These are phyloP conservation scores for Penicillium manginii DNA, from an alignment of 495 filamentous ascomycete species.

Conservation along the genomic window DNA sequence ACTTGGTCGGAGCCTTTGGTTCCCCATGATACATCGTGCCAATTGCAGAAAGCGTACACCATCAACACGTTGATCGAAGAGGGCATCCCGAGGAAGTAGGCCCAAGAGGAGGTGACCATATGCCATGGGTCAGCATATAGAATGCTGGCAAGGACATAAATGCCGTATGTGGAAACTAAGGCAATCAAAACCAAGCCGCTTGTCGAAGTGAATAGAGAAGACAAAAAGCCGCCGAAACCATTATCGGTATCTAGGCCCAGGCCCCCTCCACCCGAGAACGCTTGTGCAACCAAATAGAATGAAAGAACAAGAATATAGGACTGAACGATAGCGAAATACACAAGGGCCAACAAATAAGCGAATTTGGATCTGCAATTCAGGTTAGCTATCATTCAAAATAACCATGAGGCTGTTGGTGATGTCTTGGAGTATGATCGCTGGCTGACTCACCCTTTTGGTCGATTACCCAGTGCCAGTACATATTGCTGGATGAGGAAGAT, in stretches of 20 bases:
- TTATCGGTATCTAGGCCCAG: conserved; percentile 52
- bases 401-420: neutral
- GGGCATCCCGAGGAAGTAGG: neutral
- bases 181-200: neutral
- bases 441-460: conserved; percentile 70
- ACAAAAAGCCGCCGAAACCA: conserved; percentile 50
- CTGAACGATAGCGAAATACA: conserved; percentile 71
- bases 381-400: neutral
- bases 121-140: neutral
- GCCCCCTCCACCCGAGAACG: conserved; percentile 58
- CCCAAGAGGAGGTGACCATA: neutral
- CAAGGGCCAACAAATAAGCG: conserved; percentile 75
- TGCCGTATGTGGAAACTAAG: neutral
- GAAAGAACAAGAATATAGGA: conserved; percentile 81
- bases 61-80: conserved; percentile 1
- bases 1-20: neutral
- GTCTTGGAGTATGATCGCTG: too few species aligned
- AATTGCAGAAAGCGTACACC: conserved; percentile 1
- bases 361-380: conserved; percentile 52
- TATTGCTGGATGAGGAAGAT: conserved; percentile 83
- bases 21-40: neutral
- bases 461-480: conserved; percentile 85
- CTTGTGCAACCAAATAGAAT: conserved; percentile 77
- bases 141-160: neutral
- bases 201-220: conserved; percentile 73